A percentile compares a stretch with the other conserved stretches of the same genome.
Conservation (phyloP, 2,329 filamentous ascomycete genomes). For the Talaromyces sp. region DNA sequence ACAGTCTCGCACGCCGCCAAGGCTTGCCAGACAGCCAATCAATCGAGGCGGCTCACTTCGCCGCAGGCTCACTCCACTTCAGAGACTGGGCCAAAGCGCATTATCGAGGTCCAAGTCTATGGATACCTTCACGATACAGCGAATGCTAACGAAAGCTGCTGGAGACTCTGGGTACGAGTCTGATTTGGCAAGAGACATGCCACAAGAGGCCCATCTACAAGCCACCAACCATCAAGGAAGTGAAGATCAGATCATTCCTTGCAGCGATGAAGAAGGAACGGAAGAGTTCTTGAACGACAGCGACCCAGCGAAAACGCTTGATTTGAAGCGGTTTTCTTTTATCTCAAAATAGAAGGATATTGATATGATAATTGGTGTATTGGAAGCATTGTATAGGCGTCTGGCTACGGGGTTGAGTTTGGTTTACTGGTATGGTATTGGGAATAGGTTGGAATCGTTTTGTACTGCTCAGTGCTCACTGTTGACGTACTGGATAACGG, state of each 20-base stretch:
- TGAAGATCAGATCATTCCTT: constrained; percentile 49
- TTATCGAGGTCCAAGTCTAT: constrained; percentile 35
- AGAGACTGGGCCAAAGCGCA: constrained; percentile 38
- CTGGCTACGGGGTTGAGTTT: not conserved
- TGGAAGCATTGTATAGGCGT: constrained; percentile 15
- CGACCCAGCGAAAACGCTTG: constrained; percentile 21
- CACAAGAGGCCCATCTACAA: not conserved
- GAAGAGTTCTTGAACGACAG: constrained; percentile 18
- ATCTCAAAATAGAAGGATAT: constrained; percentile 19
- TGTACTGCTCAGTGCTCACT: not conserved
- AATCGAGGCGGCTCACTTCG: constrained; percentile 15
- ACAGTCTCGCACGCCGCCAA: not conserved
- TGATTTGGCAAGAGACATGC: constrained; percentile 10
- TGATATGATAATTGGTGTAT: not conserved
- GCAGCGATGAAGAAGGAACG: constrained; percentile 47
- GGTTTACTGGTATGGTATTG: not conserved
- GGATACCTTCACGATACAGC: constrained; percentile 23
- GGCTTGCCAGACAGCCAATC: not conserved
- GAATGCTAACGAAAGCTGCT: constrained; percentile 9
- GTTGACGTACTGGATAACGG: not conserved
- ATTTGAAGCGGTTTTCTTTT: constrained; percentile 37
- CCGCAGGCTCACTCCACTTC: constrained; percentile 34
- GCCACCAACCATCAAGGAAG: constrained; percentile 36
- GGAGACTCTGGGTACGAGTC: constrained; percentile 18
- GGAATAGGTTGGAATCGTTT: not conserved